Evolutionary conservation across 371 early-diverging fungal genomes (phyloP).

Genomic region (Quaeritorhiza haematococci): DNA sequence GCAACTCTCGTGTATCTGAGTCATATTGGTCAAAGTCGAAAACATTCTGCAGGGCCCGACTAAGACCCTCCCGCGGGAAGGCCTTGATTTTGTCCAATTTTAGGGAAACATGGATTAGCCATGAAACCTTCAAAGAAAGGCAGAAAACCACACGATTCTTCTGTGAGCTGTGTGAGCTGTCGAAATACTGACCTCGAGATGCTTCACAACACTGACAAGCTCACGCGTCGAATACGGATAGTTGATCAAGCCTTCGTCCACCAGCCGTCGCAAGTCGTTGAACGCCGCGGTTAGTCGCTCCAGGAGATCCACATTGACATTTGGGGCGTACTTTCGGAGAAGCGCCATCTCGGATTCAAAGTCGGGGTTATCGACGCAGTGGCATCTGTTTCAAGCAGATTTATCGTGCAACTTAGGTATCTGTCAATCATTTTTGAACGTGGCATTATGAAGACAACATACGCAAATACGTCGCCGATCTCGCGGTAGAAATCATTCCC

Average conservation of each 20-base stretch:
- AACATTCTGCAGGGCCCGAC: conserved; percentile 70
- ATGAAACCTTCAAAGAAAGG: neutral
- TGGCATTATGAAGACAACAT: too few species aligned
- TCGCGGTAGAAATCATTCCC: conserved; percentile 84
- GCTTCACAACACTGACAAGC: conserved; percentile 72
- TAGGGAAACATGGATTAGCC: neutral
- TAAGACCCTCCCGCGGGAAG: conserved; percentile 70
- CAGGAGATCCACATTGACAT: conserved; percentile 63
- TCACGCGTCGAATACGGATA: conserved; percentile 88
- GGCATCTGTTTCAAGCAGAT: conserved; percentile 22
- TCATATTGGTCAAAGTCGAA: conserved; percentile 80
- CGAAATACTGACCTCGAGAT: conserved; percentile 70
- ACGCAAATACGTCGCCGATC: conserved; percentile 66
- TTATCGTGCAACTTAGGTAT: neutral
- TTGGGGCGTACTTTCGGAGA: conserved; percentile 68
- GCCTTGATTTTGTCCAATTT: too few species aligned
- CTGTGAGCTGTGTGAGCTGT: too few species aligned
- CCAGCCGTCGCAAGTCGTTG: conserved; percentile 65
- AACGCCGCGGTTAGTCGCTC: conserved; percentile 65
- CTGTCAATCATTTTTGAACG: conserved; percentile 1
- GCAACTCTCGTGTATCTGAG: conserved; percentile 18
- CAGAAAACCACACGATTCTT: too few species aligned
- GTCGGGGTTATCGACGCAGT: conserved; percentile 80
- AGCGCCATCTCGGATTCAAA: conserved; percentile 59
- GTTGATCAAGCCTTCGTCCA: conserved; percentile 71